These are phyloP conservation scores for Rosa persica DNA, from an alignment of 306 rosid species.

Conservation along the genomic window DNA sequence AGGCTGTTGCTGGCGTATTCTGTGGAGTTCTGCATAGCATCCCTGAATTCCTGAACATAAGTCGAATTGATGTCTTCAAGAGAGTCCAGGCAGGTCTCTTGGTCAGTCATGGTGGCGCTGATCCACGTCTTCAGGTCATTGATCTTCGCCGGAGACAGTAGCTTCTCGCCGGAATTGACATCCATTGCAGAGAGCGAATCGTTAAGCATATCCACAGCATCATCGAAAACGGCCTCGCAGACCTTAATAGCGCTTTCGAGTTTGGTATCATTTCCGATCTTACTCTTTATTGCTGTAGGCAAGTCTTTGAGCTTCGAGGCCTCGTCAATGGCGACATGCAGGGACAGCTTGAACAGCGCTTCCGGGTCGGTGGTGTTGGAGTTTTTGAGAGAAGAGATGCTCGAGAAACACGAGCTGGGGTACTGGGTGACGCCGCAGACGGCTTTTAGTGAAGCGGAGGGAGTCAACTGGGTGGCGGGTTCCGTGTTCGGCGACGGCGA, in stretches of 20 bases:
- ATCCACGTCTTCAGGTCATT: constrained; percentile 65
- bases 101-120: constrained; percentile 70
- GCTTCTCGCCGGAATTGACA: constrained; percentile 18
- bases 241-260: constrained; percentile 32
- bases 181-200: constrained; percentile 53
- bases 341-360: constrained; percentile 70
- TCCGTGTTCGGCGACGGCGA: constrained; percentile 31
- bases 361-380: constrained; percentile 70
- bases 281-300: constrained; percentile 19
- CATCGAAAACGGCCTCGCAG: constrained; percentile 50
- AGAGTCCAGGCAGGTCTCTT: constrained; percentile 78
- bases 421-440: constrained; percentile 70
- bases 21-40: constrained; percentile 56
- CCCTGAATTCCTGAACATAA: constrained; percentile 16
- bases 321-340: constrained; percentile 63
- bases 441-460: constrained; percentile 63
- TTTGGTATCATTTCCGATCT: constrained; percentile 15
- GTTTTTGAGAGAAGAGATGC: constrained; percentile 45
- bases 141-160: constrained; percentile 37
- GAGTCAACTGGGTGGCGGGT: constrained; percentile 45
- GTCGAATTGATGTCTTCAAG: constrained; percentile 59
- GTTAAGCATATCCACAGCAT: constrained; percentile 60
- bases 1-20: constrained; percentile 77
- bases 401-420: constrained; percentile 66
- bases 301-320: constrained; percentile 42